Conservation (phyloP, 306 rosid species). For the Vicia sativa region DNA sequence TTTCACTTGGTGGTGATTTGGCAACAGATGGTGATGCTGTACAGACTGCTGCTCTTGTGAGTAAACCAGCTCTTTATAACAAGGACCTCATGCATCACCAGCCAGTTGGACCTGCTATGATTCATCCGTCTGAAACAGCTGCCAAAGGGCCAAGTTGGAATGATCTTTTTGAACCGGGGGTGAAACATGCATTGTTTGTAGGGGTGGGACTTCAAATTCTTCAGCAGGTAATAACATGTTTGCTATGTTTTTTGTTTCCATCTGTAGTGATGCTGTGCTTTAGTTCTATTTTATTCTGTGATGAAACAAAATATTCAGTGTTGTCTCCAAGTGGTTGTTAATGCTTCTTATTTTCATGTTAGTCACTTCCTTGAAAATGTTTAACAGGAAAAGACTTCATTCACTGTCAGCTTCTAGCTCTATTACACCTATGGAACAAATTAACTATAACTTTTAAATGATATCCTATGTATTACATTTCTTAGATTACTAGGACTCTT, state of each 20-base stretch:
- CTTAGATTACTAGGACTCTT: background rate
- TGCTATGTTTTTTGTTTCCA: background rate
- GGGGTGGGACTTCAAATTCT: constrained; percentile 87
- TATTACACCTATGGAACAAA: constrained; percentile 7
- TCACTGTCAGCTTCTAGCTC: background rate
- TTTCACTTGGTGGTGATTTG: constrained; percentile 73
- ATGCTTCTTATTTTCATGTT: no score
- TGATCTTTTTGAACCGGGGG: constrained; percentile 85
- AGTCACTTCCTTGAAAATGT: no score
- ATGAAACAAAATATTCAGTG: no score
- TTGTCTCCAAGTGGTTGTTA: no score
- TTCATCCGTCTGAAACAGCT: constrained; percentile 67
- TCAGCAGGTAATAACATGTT: constrained; percentile 68
- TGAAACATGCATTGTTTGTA: constrained; percentile 77
- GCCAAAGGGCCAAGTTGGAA: constrained; percentile 72
- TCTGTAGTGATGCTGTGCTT: constrained; percentile 6
- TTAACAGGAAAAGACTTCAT: no score
- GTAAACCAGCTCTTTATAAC: constrained; percentile 76
- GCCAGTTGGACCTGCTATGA: constrained; percentile 83
- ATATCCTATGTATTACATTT: constrained; percentile 2
- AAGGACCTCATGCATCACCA: constrained; percentile 62
- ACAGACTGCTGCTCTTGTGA: constrained; percentile 79
- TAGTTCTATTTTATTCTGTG: background rate
- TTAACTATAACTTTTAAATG: background rate
- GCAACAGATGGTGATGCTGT: constrained; percentile 57